phyloP scores from a whole-genome alignment of 768 basidiomycete genomes.

The Serendipita sp. region DNA sequence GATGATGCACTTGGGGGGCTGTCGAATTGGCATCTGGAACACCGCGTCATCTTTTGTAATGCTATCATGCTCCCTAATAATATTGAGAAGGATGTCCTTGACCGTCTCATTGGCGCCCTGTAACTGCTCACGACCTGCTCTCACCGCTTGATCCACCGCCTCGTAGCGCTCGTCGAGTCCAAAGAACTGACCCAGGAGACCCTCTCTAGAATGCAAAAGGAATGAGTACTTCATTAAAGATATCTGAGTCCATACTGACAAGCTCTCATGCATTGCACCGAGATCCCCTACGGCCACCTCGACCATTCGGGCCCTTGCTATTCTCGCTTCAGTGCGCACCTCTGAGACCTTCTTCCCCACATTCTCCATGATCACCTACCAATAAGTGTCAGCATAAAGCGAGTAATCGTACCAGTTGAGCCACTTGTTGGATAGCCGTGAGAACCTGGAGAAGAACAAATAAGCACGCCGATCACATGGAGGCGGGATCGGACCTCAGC shows the following conservation, averaged over 20 bases:
- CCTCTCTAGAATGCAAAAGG: neutral
- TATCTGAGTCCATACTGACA: neutral
- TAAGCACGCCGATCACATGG: neutral
- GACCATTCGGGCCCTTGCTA: neutral
- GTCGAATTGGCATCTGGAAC: too few relatives aligned
- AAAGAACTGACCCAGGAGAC: neutral
- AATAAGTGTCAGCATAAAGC: neutral
- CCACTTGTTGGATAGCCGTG: neutral
- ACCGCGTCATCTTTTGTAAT: neutral
- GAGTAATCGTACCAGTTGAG: neutral
- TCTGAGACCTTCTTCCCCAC: neutral
- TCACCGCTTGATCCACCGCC: neutral
- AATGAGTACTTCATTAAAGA: neutral
- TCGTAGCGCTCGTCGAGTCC: neutral
- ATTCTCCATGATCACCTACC: neutral
- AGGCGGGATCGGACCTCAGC: neutral
- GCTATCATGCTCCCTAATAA: neutral
- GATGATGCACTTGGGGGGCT: too few relatives aligned
- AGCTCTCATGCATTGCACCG: neutral
- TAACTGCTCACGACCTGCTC: neutral
- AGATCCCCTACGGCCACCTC: neutral
- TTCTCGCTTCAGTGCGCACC: neutral
- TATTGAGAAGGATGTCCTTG: neutral
- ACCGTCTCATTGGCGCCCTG: neutral
- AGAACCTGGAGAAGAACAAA: neutral